Evolutionary conservation across 1,284 basidiomycete species (phyloP), one percentile per base, ranked within the genome.

Genomic region (Rhodotorula glutinis): DNA sequence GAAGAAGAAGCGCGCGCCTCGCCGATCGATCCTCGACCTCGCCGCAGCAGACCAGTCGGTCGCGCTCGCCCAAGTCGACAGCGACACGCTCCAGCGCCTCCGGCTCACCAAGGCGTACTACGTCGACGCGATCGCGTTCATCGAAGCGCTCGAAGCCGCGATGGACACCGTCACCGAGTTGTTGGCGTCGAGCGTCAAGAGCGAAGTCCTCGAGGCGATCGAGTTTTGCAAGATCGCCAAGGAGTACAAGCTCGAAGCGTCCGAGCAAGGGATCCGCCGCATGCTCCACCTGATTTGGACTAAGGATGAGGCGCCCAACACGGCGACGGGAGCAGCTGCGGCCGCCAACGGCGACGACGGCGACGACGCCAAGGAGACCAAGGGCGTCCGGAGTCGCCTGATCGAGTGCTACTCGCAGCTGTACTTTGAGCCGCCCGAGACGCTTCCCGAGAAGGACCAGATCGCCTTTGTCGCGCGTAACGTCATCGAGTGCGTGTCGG

Each of bases 251-350:
- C 85, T 98, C 62, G 83, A 87, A 27, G 85, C 85, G 43, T 88
- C 91, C 11, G 86, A 88, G 89, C 78, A 79, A 19, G 93, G 93
- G 1, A 88, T 99, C 75, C 92, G 90, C 81, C 90, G 88, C 76
- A 98, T 98, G 95, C 79, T 99, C 10, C 96, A 98, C 79, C 83
- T 99, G 46, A 92, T 99, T 75, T 98, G 96, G 96, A 85, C 86
- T 19, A 98, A 98, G 78, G 95, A 98, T 78, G 93, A 93, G 77
- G 88, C 83, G 53, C 84, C 91, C 30, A 40, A 62, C 16, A 43
- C 53, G 19, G 49, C 62, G 2, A 23, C 66, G 16, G 59, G 33
- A 38, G 33, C 60, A 2, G 46, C 62, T 9, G 25, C 59, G 27
- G 16, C 38, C 2, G 29, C 40, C 3, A 41, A 23, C 4, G 53